phyloP scores from a whole-genome alignment of 2,329 filamentous ascomycete species.

The Emydomyces testavorans region DNA sequence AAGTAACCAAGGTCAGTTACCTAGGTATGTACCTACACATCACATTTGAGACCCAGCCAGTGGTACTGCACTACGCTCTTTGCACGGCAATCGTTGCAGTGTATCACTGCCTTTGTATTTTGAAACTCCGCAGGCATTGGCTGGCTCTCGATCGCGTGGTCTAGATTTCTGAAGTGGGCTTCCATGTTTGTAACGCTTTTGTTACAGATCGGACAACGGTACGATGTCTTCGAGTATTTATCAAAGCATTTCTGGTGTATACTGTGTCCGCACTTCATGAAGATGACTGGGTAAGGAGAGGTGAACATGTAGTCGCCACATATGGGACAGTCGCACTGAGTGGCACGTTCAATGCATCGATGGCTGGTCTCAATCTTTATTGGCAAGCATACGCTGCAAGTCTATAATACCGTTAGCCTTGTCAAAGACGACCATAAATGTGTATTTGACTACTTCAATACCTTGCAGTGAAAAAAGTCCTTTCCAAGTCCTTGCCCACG shows the following conservation, averaged over 20 bases:
- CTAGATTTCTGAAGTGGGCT: conserved; percentile 79
- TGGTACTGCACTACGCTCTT: conserved; percentile 82
- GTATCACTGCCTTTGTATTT: conserved; percentile 67
- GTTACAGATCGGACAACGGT: conserved; percentile 93
- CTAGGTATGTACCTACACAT: conserved; percentile 34
- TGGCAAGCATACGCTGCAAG: conserved; percentile 85
- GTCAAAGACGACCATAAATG: neutral
- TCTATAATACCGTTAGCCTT: conserved; percentile 41
- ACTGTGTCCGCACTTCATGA: conserved; percentile 91
- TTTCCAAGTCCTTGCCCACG: conserved; percentile 79
- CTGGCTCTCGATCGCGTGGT: conserved; percentile 73
- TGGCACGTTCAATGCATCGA: conserved; percentile 87
- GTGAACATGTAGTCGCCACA: conserved; percentile 96
- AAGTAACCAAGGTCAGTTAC: neutral
- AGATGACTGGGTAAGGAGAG: conserved; percentile 75
- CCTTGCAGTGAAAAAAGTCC: conserved; percentile 97
- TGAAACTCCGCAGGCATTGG: conserved; percentile 82
- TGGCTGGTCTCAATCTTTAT: conserved; percentile 76
- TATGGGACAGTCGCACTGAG: conserved; percentile 91
- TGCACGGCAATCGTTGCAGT: conserved; percentile 90
- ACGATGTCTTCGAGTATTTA: conserved; percentile 76
- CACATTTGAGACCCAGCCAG: conserved; percentile 88
- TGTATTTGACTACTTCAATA: conserved; percentile 31
- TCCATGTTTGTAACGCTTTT: conserved; percentile 98
- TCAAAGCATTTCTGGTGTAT: conserved; percentile 86